Evolutionary conservation across 108 stramenopile genomes (phyloP).

Genomic region (Cyclotella baltica): DNA sequence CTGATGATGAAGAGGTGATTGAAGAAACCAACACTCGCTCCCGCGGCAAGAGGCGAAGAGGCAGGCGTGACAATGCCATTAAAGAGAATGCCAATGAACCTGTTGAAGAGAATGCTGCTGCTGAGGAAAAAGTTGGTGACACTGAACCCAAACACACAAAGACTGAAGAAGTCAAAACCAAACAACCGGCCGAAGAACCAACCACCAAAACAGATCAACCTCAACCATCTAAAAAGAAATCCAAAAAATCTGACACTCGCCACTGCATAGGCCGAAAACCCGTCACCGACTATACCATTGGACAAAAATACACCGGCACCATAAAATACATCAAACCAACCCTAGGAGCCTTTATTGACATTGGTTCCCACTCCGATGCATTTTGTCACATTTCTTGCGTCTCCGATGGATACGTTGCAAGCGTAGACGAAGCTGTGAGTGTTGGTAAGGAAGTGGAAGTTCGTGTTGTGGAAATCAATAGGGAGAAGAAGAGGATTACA

Average conservation of each 20-base stretch:
- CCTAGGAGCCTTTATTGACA: slow-evolving; percentile 89
- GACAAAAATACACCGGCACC: slow-evolving; percentile 63
- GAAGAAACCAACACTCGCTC: slow-evolving; percentile 35
- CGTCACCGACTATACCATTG: slow-evolving; percentile 82
- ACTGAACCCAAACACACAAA: no score
- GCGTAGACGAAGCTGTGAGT: slow-evolving; percentile 61
- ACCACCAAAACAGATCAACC: neutral
- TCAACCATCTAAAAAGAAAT: slow-evolving; percentile 22
- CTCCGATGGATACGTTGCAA: slow-evolving; percentile 73
- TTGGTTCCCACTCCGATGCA: slow-evolving; percentile 87
- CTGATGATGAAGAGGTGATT: slow-evolving; percentile 26
- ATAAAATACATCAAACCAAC: slow-evolving; percentile 83
- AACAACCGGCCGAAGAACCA: no score
- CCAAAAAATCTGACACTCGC: slow-evolving; percentile 58
- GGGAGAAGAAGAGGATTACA: slow-evolving; percentile 73
- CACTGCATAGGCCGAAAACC: slow-evolving; percentile 90
- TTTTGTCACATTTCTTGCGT: slow-evolving; percentile 88
- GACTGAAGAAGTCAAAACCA: no score
- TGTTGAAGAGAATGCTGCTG: neutral
- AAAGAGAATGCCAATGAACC: slow-evolving; percentile 22
- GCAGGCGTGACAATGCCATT: slow-evolving; percentile 33
- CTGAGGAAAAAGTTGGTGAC: no score
- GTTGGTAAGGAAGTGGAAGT: slow-evolving; percentile 68
- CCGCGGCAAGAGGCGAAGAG: slow-evolving; percentile 47
- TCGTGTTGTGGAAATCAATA: slow-evolving; percentile 79